Conservation (phyloP, 371 early-diverging fungal genomes). For the Mortierella sp. region DNA sequence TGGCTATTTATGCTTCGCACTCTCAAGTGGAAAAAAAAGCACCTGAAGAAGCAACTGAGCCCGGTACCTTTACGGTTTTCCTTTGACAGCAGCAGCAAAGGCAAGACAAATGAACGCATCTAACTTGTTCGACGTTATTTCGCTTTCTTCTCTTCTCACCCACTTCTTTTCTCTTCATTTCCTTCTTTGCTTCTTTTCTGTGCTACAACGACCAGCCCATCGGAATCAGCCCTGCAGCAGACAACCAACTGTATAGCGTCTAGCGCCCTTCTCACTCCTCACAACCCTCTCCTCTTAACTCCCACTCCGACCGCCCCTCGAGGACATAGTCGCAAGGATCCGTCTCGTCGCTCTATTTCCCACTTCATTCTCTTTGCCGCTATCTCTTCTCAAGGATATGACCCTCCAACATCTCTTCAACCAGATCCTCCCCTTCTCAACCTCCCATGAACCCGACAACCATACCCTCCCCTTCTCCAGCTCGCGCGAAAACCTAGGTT, state of each 20-base stretch:
- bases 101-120: neutral
- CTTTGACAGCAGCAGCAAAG: neutral
- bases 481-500: neutral
- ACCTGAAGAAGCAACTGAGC: slow-evolving; percentile 1
- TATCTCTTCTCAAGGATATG: neutral
- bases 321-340: slow-evolving; percentile 3
- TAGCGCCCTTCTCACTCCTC: neutral
- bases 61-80: neutral
- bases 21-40: neutral
- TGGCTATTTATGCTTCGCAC: neutral
- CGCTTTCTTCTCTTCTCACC: no score
- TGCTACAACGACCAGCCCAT: neutral
- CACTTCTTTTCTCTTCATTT: neutral
- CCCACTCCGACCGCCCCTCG: neutral
- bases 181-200: neutral
- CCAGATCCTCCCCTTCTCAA: neutral
- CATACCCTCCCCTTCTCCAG: neutral
- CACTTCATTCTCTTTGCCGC: neutral
- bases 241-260: neutral
- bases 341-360: neutral
- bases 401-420: slow-evolving; percentile 12
- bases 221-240: neutral
- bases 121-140: no score
- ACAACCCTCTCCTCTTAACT: neutral
- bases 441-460: neutral